Evolutionary conservation across 805 yeast species (phyloP).

Genomic region (Candida parachauliodes): DNA sequence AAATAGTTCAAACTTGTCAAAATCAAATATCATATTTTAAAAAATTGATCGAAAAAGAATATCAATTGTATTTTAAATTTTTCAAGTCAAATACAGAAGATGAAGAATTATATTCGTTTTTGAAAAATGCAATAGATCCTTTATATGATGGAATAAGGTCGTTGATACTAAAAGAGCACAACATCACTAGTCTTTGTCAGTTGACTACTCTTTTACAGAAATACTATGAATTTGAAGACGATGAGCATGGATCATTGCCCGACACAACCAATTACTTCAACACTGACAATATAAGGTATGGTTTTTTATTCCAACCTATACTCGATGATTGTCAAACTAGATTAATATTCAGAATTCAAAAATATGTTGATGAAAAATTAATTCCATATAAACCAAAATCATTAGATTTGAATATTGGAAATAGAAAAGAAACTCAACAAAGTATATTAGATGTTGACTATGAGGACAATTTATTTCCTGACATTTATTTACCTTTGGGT

Average conservation of each 20-base stretch:
- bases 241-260: slow-evolving; percentile 13
- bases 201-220: slow-evolving; percentile 65
- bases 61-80: slow-evolving; percentile 50
- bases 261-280: slow-evolving; percentile 19
- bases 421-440: slow-evolving; percentile 16
- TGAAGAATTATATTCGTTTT: slow-evolving; percentile 43
- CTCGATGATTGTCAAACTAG: slow-evolving; percentile 76
- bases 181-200: slow-evolving; percentile 69
- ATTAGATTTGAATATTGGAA: slow-evolving; percentile 63
- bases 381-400: slow-evolving; percentile 62
- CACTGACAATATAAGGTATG: slow-evolving; percentile 39
- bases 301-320: slow-evolving; percentile 64
- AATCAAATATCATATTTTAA: slow-evolving; percentile 57
- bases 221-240: slow-evolving; percentile 63
- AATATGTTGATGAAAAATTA: slow-evolving; percentile 65
- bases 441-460: slow-evolving; percentile 29
- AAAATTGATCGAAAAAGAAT: slow-evolving; percentile 59
- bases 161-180: slow-evolving; percentile 64
- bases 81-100: slow-evolving; percentile 29
- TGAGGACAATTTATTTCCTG: slow-evolving; percentile 35
- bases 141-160: slow-evolving; percentile 68
- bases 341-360: slow-evolving; percentile 74
- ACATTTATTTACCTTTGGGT: slow-evolving; percentile 68
- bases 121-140: slow-evolving; percentile 67
- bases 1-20: slow-evolving; percentile 60